These are phyloP conservation scores for Cladophialophora yegresii DNA, from an alignment of 2,329 filamentous ascomycete species.

Conservation along the genomic window DNA sequence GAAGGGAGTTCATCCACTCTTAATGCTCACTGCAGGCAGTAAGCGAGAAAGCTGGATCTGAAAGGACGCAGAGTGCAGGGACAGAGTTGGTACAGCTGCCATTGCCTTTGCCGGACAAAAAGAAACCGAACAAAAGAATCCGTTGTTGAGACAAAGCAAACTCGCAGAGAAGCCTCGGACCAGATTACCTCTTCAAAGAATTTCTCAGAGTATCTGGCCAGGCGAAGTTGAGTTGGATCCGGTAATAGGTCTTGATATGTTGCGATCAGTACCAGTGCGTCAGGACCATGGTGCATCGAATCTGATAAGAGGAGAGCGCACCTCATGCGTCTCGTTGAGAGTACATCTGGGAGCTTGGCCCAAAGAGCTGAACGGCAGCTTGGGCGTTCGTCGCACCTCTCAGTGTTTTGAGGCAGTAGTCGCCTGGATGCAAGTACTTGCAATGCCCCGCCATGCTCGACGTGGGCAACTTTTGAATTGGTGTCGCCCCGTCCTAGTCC, in stretches of 20 bases:
- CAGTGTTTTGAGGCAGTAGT: not conserved
- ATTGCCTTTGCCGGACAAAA: not conserved
- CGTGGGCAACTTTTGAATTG: not conserved
- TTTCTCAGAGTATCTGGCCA: not conserved
- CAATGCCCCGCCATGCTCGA: not conserved
- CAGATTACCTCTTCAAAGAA: not conserved
- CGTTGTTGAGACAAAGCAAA: not conserved
- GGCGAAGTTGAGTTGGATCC: not conserved
- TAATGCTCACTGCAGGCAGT: not conserved
- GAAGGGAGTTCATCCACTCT: not conserved
- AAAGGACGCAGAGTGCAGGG: not conserved
- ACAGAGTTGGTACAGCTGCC: not conserved
- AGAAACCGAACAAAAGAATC: not conserved
- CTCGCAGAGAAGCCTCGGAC: not conserved
- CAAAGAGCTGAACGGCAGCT: not conserved
- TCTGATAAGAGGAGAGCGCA: not conserved
- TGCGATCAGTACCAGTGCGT: not conserved
- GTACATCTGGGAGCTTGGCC: not conserved
- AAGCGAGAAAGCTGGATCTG: not conserved
- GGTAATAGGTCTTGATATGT: not conserved
- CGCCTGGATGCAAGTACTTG: not conserved
- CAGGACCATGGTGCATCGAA: not conserved
- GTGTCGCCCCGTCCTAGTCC: not conserved
- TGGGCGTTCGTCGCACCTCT: not conserved
- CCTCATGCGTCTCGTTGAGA: not conserved